phyloP scores from a whole-genome alignment of 2,329 filamentous ascomycete genomes.

The Colletotrichum acutatum region DNA sequence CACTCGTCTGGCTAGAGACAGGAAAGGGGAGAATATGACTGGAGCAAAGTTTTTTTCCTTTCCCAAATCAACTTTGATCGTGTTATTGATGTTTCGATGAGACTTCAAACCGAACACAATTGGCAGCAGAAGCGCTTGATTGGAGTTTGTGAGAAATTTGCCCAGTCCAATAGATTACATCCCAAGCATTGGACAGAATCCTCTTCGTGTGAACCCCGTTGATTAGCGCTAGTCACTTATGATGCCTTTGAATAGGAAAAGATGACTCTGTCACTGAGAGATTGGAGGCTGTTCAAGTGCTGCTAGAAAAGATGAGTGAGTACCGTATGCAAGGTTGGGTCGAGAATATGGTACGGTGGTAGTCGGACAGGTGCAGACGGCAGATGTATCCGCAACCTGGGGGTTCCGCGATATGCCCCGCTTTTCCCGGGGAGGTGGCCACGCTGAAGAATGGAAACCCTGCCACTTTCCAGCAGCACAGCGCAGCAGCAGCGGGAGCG shows the following conservation, averaged over 20 bases:
- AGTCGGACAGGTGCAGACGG: not conserved
- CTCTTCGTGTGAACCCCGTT: not conserved
- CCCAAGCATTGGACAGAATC: not conserved
- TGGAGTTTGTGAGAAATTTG: not conserved
- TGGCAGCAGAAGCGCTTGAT: not conserved
- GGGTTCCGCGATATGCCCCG: not conserved
- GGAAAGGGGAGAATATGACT: no score
- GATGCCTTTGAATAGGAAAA: not conserved
- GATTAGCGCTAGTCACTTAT: not conserved
- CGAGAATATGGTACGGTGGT: not conserved
- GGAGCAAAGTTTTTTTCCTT: not conserved
- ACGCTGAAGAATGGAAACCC: constrained; percentile 27
- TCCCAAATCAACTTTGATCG: not conserved
- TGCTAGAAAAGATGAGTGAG: not conserved
- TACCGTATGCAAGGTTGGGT: not conserved
- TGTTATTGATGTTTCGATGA: not conserved
- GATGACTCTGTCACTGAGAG: not conserved
- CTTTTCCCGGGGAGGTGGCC: not conserved
- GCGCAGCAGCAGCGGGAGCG: not conserved
- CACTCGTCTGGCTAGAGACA: no score
- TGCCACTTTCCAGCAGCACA: constrained; percentile 1
- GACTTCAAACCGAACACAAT: not conserved
- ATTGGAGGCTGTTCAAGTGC: not conserved
- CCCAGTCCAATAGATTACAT: not conserved
- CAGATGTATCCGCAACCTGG: not conserved